Evolutionary conservation across 2,329 filamentous ascomycete genomes (phyloP), one percentile per base, ranked within the genome.

Genomic region (Trichoderma aggressivum): DNA sequence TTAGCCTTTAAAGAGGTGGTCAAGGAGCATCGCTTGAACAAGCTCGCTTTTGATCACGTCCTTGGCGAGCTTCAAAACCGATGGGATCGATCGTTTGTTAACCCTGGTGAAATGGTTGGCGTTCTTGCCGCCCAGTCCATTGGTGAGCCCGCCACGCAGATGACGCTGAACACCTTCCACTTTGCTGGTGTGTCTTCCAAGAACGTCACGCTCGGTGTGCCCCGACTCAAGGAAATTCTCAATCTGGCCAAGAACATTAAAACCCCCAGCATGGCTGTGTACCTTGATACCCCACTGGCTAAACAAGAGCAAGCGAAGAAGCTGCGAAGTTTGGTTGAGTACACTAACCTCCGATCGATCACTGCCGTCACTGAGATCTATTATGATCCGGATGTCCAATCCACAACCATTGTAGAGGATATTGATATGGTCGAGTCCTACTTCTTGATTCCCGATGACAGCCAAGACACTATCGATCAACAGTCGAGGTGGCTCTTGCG

Each of bases 111-210:
- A 81, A 99, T 99, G 96, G 96, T 99, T 70, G 96, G 96, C 84
- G 96, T 99, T 26, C 85, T 99, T 78, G 96, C 96, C 74, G 96
- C 97, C 7, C 96, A 99, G 84, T 99, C 96, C 36, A 99, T 99
- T 80, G 96, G 96, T 84, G 96, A 99, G 82, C 96, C 96, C 53
- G 97, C 96, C 26, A 99, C 96, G 1, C 96, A 99, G 86, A 99
- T 99, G 96, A 99, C 96, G 1, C 85, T 99, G 73, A 99, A 99
- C 85, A 99, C 96, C 28, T 99, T 99, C 92, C 96, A 99, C 87
- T 99, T 99, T 82, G 94, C 96, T 82, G 96, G 96, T 97, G 94
- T 99, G 73, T 97, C 97, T 47, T 97, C 95, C 28, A 99, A 99
- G 91, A 99, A 99, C 87, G 95, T 99, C 70, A 99, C 96, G 0